A percentile compares a stretch with the other conserved stretches of the same genome.
phyloP scores from a whole-genome alignment of 148 eudicot species.

The Camellia sinensis region DNA sequence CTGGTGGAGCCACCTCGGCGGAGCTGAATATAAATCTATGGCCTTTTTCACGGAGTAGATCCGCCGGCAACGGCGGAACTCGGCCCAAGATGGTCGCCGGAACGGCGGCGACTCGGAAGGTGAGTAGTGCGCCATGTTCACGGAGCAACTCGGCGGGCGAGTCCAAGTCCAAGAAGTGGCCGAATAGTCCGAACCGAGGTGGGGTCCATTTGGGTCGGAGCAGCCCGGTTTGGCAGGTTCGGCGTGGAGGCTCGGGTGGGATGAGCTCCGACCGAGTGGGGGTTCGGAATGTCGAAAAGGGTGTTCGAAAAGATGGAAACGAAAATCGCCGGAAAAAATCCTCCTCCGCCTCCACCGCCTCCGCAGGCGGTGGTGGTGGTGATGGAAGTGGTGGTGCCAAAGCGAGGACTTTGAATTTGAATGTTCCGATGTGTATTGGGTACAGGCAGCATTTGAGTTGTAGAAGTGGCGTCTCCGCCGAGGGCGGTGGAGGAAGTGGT shows the following conservation, averaged over 20 bases:
- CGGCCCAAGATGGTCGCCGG: constrained; percentile 44
- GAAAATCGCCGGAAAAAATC: constrained; percentile 30
- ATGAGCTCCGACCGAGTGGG: constrained; percentile 21
- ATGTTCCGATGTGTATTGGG: constrained; percentile 74
- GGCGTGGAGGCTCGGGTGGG: constrained; percentile 25
- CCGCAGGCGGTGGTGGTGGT: background rate
- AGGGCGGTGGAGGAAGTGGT: constrained; percentile 13
- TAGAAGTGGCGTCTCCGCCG: constrained; percentile 25
- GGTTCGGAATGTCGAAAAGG: constrained; percentile 22
- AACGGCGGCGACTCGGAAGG: constrained; percentile 45
- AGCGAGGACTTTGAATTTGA: constrained; percentile 50
- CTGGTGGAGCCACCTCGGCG: constrained; percentile 30
- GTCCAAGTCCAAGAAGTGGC: constrained; percentile 64
- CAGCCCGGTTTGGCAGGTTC: constrained; percentile 87
- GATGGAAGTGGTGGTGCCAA: constrained; percentile 12
- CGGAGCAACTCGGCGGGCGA: constrained; percentile 88
- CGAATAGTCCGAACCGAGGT: constrained; percentile 44
- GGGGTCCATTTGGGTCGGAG: constrained; percentile 75
- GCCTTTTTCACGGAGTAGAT: constrained; percentile 90
- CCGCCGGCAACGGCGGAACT: constrained; percentile 68
- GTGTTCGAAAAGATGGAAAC: constrained; percentile 17
- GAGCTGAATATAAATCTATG: constrained; percentile 84
- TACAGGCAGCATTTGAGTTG: constrained; percentile 56
- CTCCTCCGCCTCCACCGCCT: constrained; percentile 7
- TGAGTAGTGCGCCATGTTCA: constrained; percentile 90